Base-by-base conservation (phyloP, 2,329 filamentous ascomycete species). In the Huntiella moniliformis region DNA sequence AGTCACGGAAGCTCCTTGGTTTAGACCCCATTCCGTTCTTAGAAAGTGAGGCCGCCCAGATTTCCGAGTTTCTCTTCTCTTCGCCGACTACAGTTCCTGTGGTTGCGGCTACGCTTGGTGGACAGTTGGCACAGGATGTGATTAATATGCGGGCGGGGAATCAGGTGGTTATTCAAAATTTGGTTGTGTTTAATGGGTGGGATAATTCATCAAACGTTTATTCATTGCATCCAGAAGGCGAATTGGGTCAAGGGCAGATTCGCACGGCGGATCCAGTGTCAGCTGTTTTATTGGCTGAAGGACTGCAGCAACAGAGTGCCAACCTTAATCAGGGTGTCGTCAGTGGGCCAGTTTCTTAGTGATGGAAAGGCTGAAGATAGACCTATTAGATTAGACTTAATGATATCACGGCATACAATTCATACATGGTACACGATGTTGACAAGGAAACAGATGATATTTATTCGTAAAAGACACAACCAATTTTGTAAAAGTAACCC, bases 151-250 rank as follows among this genome's bases (percentile, higher is more conserved):
- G 96, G 4, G 85, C 87, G 42, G 77, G 82, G 58, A 77, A 82
- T 36, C 86, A 96, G 63, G 91, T 95, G 61, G 91, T 91, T 1
- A 81, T 98, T 37, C 91, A 98, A 64, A 98, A 98, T 60, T 76
- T 94, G 59, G 73, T 94, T 42, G 67, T 96, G 15, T 94, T 96
- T 56, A 86, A 96, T 59, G 87, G 87, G 11, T 82, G 84, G 54
- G 73, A 70, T 39, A 82, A 83, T 61, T 74, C 82, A 52, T 83
- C 81, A 0, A 77, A 77, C 2, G 77, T 91, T 53, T 94, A 91
- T 58, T 72, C 85, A 2, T 67, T 96, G 37, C 84, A 92, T 57
- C 83, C 85, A 0, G 70, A 76, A 46, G 72, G 70, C 18, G 57
- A 41, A 13, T 37, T 49, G 10, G 47, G 47, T n/a, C n/a, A 18